These are phyloP conservation scores for Leccinum subrobustum DNA, from an alignment of 1,284 basidiomycete genomes.

Conservation along the genomic window DNA sequence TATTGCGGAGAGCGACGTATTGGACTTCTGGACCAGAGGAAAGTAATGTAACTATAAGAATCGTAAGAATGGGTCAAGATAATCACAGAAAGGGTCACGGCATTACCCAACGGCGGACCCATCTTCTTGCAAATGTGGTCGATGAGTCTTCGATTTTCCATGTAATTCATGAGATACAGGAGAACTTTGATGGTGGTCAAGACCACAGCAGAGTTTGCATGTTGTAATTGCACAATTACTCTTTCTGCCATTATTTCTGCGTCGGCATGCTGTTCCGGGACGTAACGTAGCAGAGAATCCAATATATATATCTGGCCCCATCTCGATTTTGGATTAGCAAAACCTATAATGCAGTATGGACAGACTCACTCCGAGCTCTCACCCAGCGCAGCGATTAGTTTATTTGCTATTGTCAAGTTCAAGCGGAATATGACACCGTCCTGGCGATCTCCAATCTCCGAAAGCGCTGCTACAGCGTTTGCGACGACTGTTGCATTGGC, in stretches of 20 bases:
- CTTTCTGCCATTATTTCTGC: constrained; percentile 94
- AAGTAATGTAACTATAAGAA: constrained; percentile 78
- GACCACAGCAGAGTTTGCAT: constrained; percentile 94
- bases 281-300: constrained; percentile 90
- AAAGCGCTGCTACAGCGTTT: constrained; percentile 92
- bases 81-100: background rate
- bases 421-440: constrained; percentile 89
- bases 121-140: constrained; percentile 95
- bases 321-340: constrained; percentile 42
- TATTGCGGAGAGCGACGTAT: constrained; percentile 96
- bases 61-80: constrained; percentile 8
- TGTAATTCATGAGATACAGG: constrained; percentile 99
- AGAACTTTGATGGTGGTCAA: constrained; percentile 94
- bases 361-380: constrained; percentile 87
- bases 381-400: constrained; percentile 79
- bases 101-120: constrained; percentile 89
- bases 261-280: constrained; percentile 85
- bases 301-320: constrained; percentile 99
- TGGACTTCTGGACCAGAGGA: constrained; percentile 98
- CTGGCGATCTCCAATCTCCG: constrained; percentile 87
- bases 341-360: background rate
- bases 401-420: constrained; percentile 80
- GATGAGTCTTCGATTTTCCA: constrained; percentile 85
- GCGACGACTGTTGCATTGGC: constrained; percentile 92
- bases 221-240: constrained; percentile 87